A percentile compares a stretch with the other conserved stretches of the same genome.
phyloP scores from a whole-genome alignment of 345 rosid genomes.

The Citrus unshiu region DNA sequence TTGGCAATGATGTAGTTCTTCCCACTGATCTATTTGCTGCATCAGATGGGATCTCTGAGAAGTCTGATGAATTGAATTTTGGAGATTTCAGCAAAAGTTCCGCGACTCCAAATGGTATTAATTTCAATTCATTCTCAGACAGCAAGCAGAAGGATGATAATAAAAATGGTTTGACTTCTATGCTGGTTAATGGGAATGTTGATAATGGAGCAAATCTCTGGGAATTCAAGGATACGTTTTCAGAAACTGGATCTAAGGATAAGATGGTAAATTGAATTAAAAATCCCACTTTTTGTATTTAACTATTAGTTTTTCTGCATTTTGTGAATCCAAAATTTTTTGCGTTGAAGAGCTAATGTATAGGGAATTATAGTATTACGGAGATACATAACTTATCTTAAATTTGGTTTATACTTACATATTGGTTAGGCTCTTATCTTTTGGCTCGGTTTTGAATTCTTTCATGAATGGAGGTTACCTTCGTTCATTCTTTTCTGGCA shows the following conservation, averaged over 20 bases:
- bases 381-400: neutral
- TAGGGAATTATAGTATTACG: neutral
- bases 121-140: slow-evolving; percentile 11
- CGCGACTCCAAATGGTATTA: slow-evolving; percentile 2
- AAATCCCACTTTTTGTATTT: neutral
- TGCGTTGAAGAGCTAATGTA: neutral
- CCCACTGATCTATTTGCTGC: slow-evolving; percentile 14
- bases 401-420: neutral
- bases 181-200: slow-evolving; percentile 18
- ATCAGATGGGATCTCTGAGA: slow-evolving; percentile 23
- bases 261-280: slow-evolving; percentile 35
- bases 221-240: slow-evolving; percentile 45
- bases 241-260: slow-evolving; percentile 33
- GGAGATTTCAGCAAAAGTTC: slow-evolving; percentile 24
- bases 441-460: neutral
- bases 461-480: neutral
- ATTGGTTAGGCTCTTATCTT: neutral
- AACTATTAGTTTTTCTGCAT: neutral
- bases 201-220: slow-evolving; percentile 35
- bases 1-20: slow-evolving; percentile 15
- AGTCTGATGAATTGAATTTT: slow-evolving; percentile 34
- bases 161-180: slow-evolving; percentile 16
- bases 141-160: slow-evolving; percentile 16
- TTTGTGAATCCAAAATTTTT: neutral
- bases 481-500: neutral